Percentiles rank a stretch among this genome's conserved stretches.
phyloP scores from a whole-genome alignment of 1,139 yeast species.

The Saccharomyces hybrid region DNA sequence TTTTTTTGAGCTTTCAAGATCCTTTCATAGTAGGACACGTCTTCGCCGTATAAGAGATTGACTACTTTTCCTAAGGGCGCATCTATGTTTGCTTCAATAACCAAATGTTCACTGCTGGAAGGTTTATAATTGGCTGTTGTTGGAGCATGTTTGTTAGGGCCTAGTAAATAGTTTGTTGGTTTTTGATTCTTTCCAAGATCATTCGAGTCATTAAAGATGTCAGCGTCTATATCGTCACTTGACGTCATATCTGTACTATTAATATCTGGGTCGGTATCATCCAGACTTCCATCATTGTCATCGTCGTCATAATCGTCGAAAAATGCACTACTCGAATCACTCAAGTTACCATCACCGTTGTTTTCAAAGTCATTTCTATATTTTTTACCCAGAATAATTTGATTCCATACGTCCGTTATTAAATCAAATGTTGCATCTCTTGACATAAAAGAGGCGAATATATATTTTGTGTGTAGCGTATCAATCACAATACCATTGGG shows the following conservation, averaged over 20 bases:
- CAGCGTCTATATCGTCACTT: constrained; percentile 22
- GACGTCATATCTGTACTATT: constrained; percentile 25
- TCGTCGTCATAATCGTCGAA: constrained; percentile 13
- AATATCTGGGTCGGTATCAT: constrained; percentile 4
- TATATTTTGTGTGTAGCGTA: too few relatives aligned
- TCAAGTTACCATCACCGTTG: neutral
- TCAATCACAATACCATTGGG: too few relatives aligned
- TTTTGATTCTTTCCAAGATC: constrained; percentile 4
- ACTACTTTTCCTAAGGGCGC: constrained; percentile 81
- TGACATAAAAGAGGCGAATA: too few relatives aligned
- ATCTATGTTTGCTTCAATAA: constrained; percentile 51
- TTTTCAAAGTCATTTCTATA: too few relatives aligned
- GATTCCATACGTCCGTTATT: too few relatives aligned
- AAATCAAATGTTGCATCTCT: too few relatives aligned
- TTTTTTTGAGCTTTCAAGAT: constrained; percentile 62
- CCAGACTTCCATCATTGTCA: constrained; percentile 21
- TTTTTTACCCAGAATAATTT: too few relatives aligned
- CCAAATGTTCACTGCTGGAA: constrained; percentile 52
- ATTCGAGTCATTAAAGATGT: constrained; percentile 8
- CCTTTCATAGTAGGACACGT: constrained; percentile 45
- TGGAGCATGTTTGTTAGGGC: constrained; percentile 45
- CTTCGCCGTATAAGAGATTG: constrained; percentile 63
- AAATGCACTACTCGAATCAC: constrained; percentile 9
- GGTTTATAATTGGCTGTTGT: constrained; percentile 46
- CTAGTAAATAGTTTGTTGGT: constrained; percentile 10